Evolutionary conservation across 768 basidiomycete genomes (phyloP), one percentile per base, ranked within the genome.

Genomic region (Tylopilus plumbeoviolaceoides): DNA sequence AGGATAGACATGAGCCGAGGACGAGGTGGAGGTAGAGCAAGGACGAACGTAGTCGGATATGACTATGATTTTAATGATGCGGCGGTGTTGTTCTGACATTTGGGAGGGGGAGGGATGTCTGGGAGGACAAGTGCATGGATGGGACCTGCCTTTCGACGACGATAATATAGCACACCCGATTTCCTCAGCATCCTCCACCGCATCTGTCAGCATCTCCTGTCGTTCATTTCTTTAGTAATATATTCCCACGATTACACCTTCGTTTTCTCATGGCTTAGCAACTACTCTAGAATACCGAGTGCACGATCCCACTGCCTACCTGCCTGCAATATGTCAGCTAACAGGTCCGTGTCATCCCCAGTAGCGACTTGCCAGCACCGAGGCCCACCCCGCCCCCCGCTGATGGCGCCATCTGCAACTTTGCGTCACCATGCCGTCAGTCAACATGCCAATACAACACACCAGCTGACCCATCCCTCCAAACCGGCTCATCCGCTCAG

Each of bases 371-470:
- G 71, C 75, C 74, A 48, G 74, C 76, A 18, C 78, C 78, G 47
- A 79, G 79, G 1, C 79, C 79, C 3, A 72, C 67, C 33, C 79
- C 80, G 17, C 77, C 67, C 1, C 65, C 70, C 2, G 71, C 70
- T 4, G 70, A 63, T 27, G 63, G 57, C 5, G 62, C 69, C 63
- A 70, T 66, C 70, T 71, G 15, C 14, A 6, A 28, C 20, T 18
- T 2, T 43, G 10, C 21, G 42, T 62, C 50, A 59, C 21, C 3
- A 3, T 21, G 30, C 18, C 33, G 17, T 33, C 42, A 17, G 20
- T 17, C 35, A 42, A 18, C 18, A n/a, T 47, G 14, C 35, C 36
- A 30, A 30, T 10, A 35, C 30, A 44, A 54, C 68, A 47, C 55
- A 78, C 73, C 46, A 66, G 65, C 51, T 67, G 63, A 0, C 78